These are phyloP conservation scores for Gastrodia elata DNA, from an alignment of 106 monocot genomes.

Conservation along the genomic window DNA sequence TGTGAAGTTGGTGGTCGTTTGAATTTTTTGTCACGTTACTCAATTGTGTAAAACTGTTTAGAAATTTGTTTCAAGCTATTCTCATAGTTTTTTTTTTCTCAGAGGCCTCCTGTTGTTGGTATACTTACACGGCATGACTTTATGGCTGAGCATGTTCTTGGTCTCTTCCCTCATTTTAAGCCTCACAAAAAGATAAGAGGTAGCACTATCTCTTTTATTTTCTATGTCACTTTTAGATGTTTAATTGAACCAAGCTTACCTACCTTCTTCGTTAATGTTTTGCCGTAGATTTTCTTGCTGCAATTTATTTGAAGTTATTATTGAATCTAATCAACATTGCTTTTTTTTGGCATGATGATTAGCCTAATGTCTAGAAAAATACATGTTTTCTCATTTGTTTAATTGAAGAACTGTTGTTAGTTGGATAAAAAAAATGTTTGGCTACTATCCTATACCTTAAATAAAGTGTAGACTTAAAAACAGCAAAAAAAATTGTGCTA, in stretches of 20 bases:
- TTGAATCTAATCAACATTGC: no score
- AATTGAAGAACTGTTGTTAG: no score
- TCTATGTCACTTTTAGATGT: neutral
- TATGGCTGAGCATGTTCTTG: constrained; percentile 77
- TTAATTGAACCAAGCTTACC: neutral
- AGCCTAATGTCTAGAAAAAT: no score
- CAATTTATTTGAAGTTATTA: no score
- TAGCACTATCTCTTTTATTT: neutral
- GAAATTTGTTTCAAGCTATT: neutral
- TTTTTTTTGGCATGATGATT: no score
- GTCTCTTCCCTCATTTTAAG: constrained; percentile 61
- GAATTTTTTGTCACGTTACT: neutral
- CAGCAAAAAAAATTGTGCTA: no score
- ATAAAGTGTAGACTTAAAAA: no score
- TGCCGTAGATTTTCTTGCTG: neutral
- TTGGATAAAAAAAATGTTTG: no score
- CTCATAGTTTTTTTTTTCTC: neutral
- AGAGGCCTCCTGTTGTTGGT: constrained; percentile 35
- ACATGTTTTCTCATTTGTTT: no score
- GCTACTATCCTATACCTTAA: no score
- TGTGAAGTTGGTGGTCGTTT: neutral
- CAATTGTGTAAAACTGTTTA: neutral
- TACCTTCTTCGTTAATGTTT: neutral
- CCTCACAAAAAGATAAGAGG: constrained; percentile 22
- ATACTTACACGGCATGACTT: constrained; percentile 94